phyloP scores from a whole-genome alignment of 352 stramenopile species.

The Pythium volutum region DNA sequence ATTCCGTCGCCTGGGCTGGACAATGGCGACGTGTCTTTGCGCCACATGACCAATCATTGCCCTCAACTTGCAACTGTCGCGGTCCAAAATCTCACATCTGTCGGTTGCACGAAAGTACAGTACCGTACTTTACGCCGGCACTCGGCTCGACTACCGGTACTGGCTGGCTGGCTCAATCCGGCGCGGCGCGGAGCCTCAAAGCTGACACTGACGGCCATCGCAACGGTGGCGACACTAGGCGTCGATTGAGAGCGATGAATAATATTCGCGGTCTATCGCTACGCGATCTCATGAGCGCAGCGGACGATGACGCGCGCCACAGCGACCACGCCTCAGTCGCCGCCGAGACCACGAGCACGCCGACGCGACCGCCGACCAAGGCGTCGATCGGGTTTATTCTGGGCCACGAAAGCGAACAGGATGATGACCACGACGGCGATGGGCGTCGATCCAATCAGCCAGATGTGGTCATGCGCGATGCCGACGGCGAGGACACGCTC shows the following conservation, averaged over 20 bases:
- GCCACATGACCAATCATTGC: neutral
- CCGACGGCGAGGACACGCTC: slow-evolving; percentile 15
- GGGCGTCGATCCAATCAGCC: neutral
- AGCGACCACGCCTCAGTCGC: neutral
- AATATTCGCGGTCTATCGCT: slow-evolving; percentile 25
- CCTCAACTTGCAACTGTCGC: slow-evolving; percentile 19
- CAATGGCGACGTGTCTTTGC: slow-evolving; percentile 16
- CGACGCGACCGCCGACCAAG: slow-evolving; percentile 1
- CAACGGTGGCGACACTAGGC: neutral
- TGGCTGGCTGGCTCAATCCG: slow-evolving; percentile 16
- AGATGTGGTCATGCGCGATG: slow-evolving; percentile 11
- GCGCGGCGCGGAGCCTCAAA: neutral
- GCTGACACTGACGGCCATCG: neutral
- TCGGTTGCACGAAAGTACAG: slow-evolving; percentile 13
- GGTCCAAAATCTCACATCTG: slow-evolving; percentile 2
- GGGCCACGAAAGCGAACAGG: slow-evolving; percentile 17
- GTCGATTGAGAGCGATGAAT: neutral
- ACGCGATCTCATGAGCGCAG: slow-evolving; percentile 25
- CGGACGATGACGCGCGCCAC: slow-evolving; percentile 13
- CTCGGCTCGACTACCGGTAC: slow-evolving; percentile 8
- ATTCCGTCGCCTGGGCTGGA: too few species aligned
- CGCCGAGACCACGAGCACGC: neutral
- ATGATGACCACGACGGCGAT: neutral
- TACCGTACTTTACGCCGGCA: slow-evolving; percentile 10
- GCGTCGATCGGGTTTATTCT: slow-evolving; percentile 26